phyloP scores from a whole-genome alignment of 768 basidiomycete genomes.

The Chiua virens region DNA sequence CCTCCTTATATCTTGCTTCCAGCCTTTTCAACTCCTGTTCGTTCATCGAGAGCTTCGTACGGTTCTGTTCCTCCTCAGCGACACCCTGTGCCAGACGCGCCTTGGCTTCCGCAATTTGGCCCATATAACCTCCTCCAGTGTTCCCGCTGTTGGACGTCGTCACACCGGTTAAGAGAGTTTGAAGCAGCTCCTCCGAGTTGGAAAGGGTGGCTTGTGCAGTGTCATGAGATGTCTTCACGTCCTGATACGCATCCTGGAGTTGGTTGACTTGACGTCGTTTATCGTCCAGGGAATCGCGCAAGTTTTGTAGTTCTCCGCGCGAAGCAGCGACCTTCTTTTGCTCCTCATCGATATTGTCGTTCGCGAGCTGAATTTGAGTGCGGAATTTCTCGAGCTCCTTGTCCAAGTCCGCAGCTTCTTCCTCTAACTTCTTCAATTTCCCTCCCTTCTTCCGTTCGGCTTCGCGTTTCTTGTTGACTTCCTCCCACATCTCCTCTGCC shows the following conservation, averaged over 20 bases:
- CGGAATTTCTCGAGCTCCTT: constrained; percentile 78
- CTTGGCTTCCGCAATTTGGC: constrained; percentile 87
- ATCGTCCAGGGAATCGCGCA: constrained; percentile 52
- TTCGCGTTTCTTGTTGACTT: constrained; percentile 75
- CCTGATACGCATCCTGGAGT: constrained; percentile 53
- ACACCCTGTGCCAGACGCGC: constrained; percentile 70
- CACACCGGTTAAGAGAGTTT: constrained; percentile 91
- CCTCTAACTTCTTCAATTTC: constrained; percentile 83
- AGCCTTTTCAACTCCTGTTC: constrained; percentile 77
- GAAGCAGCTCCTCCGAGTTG: constrained; percentile 88
- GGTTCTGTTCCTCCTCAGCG: constrained; percentile 83
- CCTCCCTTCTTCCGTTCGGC: constrained; percentile 92
- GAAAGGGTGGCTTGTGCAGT: constrained; percentile 57
- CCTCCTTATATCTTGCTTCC: constrained; percentile 78
- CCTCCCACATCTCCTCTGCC: constrained; percentile 64
- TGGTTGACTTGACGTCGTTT: constrained; percentile 61
- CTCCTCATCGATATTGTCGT: constrained; percentile 76
- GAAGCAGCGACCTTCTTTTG: constrained; percentile 53
- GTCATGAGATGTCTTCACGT: constrained; percentile 69
- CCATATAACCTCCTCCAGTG: constrained; percentile 91
- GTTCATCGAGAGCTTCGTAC: constrained; percentile 70
- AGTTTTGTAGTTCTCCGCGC: constrained; percentile 60
- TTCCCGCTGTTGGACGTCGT: constrained; percentile 65
- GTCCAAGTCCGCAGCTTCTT: constrained; percentile 73
- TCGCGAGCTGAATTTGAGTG: constrained; percentile 85